These are phyloP conservation scores for Cokeromyces recurvatus DNA, from an alignment of 371 early-diverging fungal genomes.

Conservation along the genomic window DNA sequence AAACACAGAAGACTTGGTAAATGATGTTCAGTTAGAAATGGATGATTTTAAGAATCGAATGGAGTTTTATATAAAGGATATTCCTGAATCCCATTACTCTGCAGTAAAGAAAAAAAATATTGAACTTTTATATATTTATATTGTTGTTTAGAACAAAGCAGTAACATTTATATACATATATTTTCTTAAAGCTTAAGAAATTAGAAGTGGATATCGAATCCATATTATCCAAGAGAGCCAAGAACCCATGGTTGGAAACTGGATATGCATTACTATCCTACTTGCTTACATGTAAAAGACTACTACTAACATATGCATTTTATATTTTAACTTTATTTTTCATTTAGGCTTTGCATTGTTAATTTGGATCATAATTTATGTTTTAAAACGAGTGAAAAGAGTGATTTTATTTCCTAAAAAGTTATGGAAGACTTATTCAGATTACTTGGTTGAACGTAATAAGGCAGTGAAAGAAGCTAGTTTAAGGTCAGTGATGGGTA, in stretches of 20 bases:
- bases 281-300: conserved; percentile 36
- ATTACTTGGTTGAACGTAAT: conserved; percentile 36
- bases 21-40: conserved; percentile 34
- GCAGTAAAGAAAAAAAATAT: conserved; percentile 31
- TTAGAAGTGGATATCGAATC: conserved; percentile 43
- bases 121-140: conserved; percentile 38
- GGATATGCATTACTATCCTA: conserved; percentile 45
- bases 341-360: conserved; percentile 30
- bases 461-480: conserved; percentile 13
- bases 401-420: conserved; percentile 31
- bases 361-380: conserved; percentile 45
- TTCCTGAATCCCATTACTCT: conserved; percentile 40
- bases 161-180: not conserved
- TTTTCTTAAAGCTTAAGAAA: conserved; percentile 30
- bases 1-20: conserved; percentile 30
- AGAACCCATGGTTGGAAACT: conserved; percentile 47
- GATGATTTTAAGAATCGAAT: conserved; percentile 26
- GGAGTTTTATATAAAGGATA: conserved; percentile 37
- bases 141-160: not conserved
- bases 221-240: conserved; percentile 42
- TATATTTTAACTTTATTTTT: not conserved
- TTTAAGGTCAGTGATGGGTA: conserved; percentile 1
- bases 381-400: conserved; percentile 30
- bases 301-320: too few relatives aligned
- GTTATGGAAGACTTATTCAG: conserved; percentile 31